Conservation (phyloP, 2,329 filamentous ascomycete species). For the Huntiella moniliformis region DNA sequence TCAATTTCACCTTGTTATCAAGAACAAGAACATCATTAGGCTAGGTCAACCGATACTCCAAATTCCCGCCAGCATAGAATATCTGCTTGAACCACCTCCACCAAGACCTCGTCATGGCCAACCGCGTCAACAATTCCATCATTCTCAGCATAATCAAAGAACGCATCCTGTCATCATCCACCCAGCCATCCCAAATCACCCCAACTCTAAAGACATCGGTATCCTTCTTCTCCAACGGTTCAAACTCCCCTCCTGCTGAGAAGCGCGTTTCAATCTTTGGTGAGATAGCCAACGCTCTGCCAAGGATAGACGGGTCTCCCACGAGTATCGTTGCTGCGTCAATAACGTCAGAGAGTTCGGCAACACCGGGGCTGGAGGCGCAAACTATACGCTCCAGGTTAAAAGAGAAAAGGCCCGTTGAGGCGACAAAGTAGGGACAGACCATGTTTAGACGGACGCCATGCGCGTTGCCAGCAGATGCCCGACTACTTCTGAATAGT, state of each 20-base stretch:
- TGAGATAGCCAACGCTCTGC: slow-evolving; percentile 37
- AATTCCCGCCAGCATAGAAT: neutral
- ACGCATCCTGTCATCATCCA: neutral
- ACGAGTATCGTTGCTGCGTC: slow-evolving; percentile 45
- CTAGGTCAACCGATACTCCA: neutral
- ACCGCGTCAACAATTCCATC: neutral
- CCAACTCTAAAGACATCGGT: neutral
- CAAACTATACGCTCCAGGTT: slow-evolving; percentile 29
- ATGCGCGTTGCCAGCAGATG: slow-evolving; percentile 22
- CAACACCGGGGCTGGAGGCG: slow-evolving; percentile 23
- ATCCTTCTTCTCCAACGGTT: neutral
- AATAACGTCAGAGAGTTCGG: slow-evolving; percentile 21
- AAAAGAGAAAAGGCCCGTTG: slow-evolving; percentile 33
- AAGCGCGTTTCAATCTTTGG: slow-evolving; percentile 25
- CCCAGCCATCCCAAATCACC: neutral
- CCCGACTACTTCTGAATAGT: slow-evolving; percentile 39
- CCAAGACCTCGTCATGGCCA: neutral
- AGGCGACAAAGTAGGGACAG: slow-evolving; percentile 48
- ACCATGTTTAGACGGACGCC: slow-evolving; percentile 46
- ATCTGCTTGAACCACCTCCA: neutral
- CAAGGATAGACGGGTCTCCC: slow-evolving; percentile 36
- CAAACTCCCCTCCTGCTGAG: neutral
- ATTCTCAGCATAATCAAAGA: neutral
- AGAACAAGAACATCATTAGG: no score
- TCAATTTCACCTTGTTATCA: no score